Conservation (phyloP, 1,284 basidiomycete genomes). For the Somion occarium region DNA sequence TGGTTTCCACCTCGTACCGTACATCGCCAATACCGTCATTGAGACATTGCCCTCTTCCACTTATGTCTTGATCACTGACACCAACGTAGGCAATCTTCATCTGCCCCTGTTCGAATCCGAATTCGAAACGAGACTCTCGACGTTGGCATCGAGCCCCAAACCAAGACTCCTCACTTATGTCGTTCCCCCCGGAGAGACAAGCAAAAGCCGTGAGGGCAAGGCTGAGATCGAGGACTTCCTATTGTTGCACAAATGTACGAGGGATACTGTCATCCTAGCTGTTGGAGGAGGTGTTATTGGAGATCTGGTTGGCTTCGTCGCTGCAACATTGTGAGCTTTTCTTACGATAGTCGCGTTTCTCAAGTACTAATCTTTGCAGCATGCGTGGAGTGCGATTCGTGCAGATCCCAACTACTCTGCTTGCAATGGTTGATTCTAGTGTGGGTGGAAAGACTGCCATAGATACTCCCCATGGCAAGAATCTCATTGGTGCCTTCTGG, state of each 20-base stretch:
- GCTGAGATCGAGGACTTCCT: conserved; percentile 94
- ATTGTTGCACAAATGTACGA: conserved; percentile 82
- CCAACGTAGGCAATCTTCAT: conserved; percentile 80
- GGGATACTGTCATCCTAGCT: conserved; percentile 92
- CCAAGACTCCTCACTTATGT: conserved; percentile 78
- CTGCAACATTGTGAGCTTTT: conserved; percentile 87
- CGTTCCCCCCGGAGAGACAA: conserved; percentile 88
- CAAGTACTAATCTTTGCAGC: conserved; percentile 30
- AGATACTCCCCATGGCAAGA: conserved; percentile 96
- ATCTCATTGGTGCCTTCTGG: conserved; percentile 98
- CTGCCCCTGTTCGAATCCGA: conserved; percentile 63
- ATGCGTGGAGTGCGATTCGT: conserved; percentile 91
- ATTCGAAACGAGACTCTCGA: conserved; percentile 49
- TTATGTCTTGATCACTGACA: conserved; percentile 93
- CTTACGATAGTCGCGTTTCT: neutral
- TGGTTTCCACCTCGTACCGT: conserved; percentile 85
- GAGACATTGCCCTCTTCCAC: conserved; percentile 76
- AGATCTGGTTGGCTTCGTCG: conserved; percentile 93
- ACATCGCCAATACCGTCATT: conserved; percentile 81
- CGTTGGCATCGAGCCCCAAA: conserved; percentile 28
- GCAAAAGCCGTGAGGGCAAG: conserved; percentile 90
- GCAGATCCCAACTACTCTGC: conserved; percentile 94
- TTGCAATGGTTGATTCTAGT: conserved; percentile 98
- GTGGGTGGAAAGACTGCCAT: conserved; percentile 99
- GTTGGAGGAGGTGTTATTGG: conserved; percentile 97